Conservation (phyloP, 208 protist species). For the Leishmania tropica region DNA sequence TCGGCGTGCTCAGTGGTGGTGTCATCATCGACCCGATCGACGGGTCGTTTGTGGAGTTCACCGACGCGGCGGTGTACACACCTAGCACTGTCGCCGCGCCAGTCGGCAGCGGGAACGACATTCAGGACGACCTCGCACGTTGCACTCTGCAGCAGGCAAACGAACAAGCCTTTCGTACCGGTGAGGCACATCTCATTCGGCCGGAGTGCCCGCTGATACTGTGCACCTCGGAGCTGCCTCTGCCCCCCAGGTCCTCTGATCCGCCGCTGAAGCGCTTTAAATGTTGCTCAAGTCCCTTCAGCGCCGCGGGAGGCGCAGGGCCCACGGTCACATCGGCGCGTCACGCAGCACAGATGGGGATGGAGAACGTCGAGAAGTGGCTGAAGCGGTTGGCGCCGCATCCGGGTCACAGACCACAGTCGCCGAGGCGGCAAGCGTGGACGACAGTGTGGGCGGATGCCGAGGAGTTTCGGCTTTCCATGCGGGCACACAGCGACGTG, state of each 20-base stretch:
- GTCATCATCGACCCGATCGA: constrained; percentile 52
- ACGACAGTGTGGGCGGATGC: not conserved
- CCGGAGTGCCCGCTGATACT: constrained; percentile 22
- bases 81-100: constrained; percentile 3
- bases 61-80: constrained; percentile 31
- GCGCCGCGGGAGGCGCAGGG: not conserved
- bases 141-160: constrained; percentile 7
- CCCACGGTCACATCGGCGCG: constrained; percentile 2
- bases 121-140: not conserved
- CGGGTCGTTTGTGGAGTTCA: constrained; percentile 54
- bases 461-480: not conserved
- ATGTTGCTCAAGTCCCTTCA: not conserved
- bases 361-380: constrained; percentile 4
- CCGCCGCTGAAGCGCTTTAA: too few species aligned
- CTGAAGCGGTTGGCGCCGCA: not conserved
- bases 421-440: not conserved
- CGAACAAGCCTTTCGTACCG: constrained; percentile 20
- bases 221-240: constrained; percentile 23
- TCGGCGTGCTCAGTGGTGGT: constrained; percentile 67
- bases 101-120: not conserved
- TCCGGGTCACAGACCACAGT: not conserved
- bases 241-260: constrained; percentile 7
- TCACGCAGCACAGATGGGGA: constrained; percentile 2
- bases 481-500: not conserved
- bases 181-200: constrained; percentile 6